phyloP scores from a whole-genome alignment of 2,329 filamentous ascomycete genomes.

The Annulohypoxylon truncatum region DNA sequence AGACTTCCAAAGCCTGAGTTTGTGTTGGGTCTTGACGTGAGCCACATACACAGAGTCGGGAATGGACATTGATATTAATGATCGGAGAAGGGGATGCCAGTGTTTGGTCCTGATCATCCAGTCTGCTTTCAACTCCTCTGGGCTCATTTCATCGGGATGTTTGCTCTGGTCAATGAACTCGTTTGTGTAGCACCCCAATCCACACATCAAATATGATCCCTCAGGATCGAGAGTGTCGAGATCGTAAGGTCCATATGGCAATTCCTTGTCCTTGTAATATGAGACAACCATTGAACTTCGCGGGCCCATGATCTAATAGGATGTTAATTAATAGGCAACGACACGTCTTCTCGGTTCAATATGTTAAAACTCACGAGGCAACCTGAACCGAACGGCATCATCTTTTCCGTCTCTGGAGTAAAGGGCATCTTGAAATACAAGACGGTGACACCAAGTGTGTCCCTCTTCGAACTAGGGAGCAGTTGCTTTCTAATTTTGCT shows the following conservation, averaged over 20 bases:
- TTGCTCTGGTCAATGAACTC: slow-evolving; percentile 15
- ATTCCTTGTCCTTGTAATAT: slow-evolving; percentile 11
- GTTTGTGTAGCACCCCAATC: slow-evolving; percentile 15
- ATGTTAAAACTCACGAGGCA: slow-evolving; percentile 3
- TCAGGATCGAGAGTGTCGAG: slow-evolving; percentile 8
- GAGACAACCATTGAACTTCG: slow-evolving; percentile 20
- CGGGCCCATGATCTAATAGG: slow-evolving; percentile 1
- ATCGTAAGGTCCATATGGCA: slow-evolving; percentile 7
- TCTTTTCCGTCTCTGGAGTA: slow-evolving; percentile 12
- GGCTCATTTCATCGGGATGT: slow-evolving; percentile 17
- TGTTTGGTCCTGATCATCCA: slow-evolving; percentile 10
- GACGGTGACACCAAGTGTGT: slow-evolving; percentile 7
- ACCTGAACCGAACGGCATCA: slow-evolving; percentile 15
- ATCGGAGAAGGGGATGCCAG: slow-evolving; percentile 13
- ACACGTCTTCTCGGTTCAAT: not conserved
- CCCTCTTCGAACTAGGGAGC: slow-evolving; percentile 4
- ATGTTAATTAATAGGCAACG: not conserved
- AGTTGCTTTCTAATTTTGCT: slow-evolving; percentile 13
- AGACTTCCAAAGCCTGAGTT: slow-evolving; percentile 3
- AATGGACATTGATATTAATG: slow-evolving; percentile 8
- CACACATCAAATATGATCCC: slow-evolving; percentile 11
- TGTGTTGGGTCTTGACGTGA: slow-evolving; percentile 15
- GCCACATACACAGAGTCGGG: slow-evolving; percentile 14
- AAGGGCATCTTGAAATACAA: slow-evolving; percentile 18
- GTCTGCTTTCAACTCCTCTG: slow-evolving; percentile 12